phyloP scores from a whole-genome alignment of 75 land plant species.

The Cupressus sempervirens region DNA sequence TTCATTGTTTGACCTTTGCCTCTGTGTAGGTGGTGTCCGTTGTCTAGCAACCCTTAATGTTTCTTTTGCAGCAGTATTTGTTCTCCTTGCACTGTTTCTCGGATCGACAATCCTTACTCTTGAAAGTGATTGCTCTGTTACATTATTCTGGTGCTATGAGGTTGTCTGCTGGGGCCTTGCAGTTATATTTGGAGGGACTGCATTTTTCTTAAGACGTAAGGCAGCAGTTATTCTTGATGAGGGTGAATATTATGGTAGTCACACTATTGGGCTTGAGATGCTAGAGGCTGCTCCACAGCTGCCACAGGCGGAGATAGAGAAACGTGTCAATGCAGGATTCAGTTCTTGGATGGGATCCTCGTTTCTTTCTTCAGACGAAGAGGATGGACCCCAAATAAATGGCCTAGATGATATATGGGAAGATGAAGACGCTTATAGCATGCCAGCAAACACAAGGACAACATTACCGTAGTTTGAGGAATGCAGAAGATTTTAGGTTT shows the following conservation, averaged over 20 bases:
- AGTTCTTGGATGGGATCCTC: slow-evolving; percentile 96
- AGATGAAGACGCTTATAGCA: slow-evolving; percentile 3
- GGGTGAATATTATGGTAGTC: slow-evolving; percentile 39
- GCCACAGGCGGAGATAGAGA: slow-evolving; percentile 68
- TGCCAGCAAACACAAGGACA: neutral
- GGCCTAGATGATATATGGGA: slow-evolving; percentile 15
- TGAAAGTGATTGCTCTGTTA: slow-evolving; percentile 63
- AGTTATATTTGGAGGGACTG: slow-evolving; percentile 65
- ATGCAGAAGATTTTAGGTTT: neutral
- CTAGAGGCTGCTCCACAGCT: slow-evolving; percentile 49
- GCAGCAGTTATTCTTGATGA: slow-evolving; percentile 80
- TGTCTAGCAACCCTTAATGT: slow-evolving; percentile 75
- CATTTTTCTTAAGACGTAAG: slow-evolving; percentile 71
- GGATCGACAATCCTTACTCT: slow-evolving; percentile 79
- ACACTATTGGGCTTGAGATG: slow-evolving; percentile 72
- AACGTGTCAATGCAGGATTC: slow-evolving; percentile 71
- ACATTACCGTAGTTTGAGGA: neutral
- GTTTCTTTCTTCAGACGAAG: slow-evolving; percentile 80
- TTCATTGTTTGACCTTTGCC: slow-evolving; percentile 1
- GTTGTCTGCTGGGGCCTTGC: slow-evolving; percentile 83
- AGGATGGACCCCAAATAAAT: slow-evolving; percentile 34
- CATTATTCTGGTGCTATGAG: slow-evolving; percentile 91
- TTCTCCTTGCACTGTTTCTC: slow-evolving; percentile 69
- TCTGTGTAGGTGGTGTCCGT: slow-evolving; percentile 79
- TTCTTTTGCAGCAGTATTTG: slow-evolving; percentile 60